Percentiles rank a stretch among this genome's conserved stretches.
Conservation (phyloP, 2,329 filamentous ascomycete genomes). For the Aspergillus sp. region DNA sequence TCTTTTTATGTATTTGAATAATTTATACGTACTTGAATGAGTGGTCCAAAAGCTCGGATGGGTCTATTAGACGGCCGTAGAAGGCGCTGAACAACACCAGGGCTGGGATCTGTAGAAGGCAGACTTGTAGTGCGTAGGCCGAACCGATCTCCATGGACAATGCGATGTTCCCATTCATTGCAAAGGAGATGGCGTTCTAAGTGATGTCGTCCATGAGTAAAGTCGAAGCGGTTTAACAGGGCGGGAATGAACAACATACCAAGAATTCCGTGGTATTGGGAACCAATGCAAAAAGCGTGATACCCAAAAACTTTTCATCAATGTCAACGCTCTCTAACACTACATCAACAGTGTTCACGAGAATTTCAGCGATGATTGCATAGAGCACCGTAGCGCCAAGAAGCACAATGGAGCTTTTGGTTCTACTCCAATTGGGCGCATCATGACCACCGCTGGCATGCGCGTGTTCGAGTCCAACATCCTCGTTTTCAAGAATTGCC, state of each 20-base stretch:
- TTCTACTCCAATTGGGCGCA: conserved; percentile 94
- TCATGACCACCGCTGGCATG: conserved; percentile 69
- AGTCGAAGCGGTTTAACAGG: not conserved
- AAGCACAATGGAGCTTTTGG: conserved; percentile 83
- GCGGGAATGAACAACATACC: conserved; percentile 47
- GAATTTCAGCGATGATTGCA: conserved; percentile 92
- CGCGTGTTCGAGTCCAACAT: conserved; percentile 38
- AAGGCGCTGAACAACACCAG: conserved; percentile 85
- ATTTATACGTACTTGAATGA: conserved; percentile 45
- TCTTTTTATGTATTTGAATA: not conserved
- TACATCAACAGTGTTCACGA: conserved; percentile 96
- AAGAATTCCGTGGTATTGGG: conserved; percentile 98
- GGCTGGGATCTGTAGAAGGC: conserved; percentile 86
- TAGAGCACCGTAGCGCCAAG: conserved; percentile 85
- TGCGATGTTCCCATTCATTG: conserved; percentile 99
- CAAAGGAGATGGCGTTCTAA: conserved; percentile 95
- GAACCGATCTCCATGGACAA: conserved; percentile 98
- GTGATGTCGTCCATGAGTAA: not conserved
- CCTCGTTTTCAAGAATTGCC: conserved; percentile 42
- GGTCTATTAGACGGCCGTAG: conserved; percentile 54
- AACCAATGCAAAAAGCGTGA: conserved; percentile 92
- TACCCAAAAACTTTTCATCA: conserved; percentile 94
- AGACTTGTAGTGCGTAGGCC: conserved; percentile 93
- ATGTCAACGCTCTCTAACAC: conserved; percentile 84
- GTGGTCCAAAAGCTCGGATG: conserved; percentile 44